These are phyloP conservation scores for Rhodotorula glutinis DNA, from an alignment of 1,284 basidiomycete species.

Conservation along the genomic window DNA sequence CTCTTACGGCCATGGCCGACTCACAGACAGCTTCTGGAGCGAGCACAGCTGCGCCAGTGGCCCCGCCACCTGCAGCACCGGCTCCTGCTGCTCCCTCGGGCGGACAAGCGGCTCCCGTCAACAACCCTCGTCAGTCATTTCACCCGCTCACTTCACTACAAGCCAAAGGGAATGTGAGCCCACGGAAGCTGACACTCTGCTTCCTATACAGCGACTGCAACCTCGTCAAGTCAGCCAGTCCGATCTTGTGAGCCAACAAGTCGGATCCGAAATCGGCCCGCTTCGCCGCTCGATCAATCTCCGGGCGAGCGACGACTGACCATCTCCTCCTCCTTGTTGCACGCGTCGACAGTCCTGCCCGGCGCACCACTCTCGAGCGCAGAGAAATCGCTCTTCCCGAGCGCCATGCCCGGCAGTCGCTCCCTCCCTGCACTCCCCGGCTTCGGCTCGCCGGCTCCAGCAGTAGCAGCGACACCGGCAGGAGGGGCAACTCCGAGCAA, in stretches of 20 bases:
- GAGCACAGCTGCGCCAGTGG: no score
- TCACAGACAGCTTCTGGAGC: no score
- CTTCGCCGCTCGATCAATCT: no score
- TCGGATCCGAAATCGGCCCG: no score
- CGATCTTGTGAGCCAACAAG: background rate
- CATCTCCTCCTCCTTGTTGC: background rate
- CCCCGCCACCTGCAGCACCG: no score
- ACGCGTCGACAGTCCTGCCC: conserved; percentile 1
- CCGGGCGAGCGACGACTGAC: no score
- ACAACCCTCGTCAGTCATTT: no score
- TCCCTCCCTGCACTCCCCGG: conserved; percentile 24
- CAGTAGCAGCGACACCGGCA: background rate
- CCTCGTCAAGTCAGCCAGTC: background rate
- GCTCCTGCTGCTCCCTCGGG: no score
- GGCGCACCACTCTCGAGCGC: conserved; percentile 1
- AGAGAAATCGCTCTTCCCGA: conserved; percentile 24
- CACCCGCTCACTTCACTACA: no score
- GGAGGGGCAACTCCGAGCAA: background rate
- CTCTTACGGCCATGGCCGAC: no score
- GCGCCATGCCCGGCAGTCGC: conserved; percentile 22
- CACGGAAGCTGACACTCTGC: background rate
- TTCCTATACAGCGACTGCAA: background rate
- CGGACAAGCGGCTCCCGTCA: no score
- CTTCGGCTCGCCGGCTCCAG: conserved; percentile 8
- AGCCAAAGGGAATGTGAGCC: no score